Base-by-base conservation (phyloP, 768 basidiomycete species). In the Scleroderma bovista region DNA sequence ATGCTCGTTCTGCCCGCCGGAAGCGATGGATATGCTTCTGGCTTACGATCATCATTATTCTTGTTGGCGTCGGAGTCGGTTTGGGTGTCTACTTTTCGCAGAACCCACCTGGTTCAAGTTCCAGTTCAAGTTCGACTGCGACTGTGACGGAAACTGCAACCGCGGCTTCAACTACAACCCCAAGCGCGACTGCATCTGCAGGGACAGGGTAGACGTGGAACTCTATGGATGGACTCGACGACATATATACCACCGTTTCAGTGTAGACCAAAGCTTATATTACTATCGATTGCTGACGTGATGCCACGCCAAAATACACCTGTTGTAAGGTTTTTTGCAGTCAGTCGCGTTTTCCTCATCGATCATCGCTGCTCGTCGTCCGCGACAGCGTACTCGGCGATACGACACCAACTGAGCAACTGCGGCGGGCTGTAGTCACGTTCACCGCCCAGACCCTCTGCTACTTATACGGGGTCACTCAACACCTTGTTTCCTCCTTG, bases 1-100 rank as follows among this genome's bases (percentile, higher is more conserved):
- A 79, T 53, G 88, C 87, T 1, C 74, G 83, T 12, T 67, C 74
- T 22, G 88, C 88, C 9, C 79, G 93, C 51, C 82, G 80, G 61
- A 90, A 84, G 69, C 82, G 90, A 52, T 90, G 87, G 87, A 87
- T 87, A 69, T 93, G 88, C 68, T 91, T 93, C 66, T 69, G 76
- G 58, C 72, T 88, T 44, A 64, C 75, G 47, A 52, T 91, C 23
- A 52, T 81, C 48, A 67, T 86, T 46, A 73, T 86, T 54, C 65
- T 88, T 42, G 88, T 72, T 1, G 65, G 57, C 40, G 54, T 61
- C 15, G 65, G 56, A 4, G 56, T 67, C 29, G 65, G 65, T 0
- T 51, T 67, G 24, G 65, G 61, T 16, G 65, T 67, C 19, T 60
- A 67, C 48, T 69, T 59, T 55, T 36, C 49, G 24, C 7, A 58